A percentile compares a stretch with the other conserved stretches of the same genome.
Conservation (phyloP, 108 stramenopile species). For the Nannochloropsis oceanica region DNA sequence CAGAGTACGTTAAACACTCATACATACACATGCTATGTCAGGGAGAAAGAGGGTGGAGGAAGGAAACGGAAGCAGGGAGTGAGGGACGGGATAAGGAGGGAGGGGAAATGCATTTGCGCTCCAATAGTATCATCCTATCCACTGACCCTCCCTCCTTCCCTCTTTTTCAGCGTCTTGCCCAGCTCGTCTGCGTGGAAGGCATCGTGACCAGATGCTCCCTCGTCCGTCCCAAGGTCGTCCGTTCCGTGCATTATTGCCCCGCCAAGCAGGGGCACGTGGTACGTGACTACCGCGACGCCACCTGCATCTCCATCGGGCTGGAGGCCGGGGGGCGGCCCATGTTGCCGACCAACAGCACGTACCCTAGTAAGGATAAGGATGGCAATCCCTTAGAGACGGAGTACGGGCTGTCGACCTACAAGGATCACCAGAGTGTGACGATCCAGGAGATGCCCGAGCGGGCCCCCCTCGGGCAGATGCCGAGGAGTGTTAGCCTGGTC, state of each 20-base stretch:
- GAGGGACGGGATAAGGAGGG: neutral
- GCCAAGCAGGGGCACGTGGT: slow-evolving; percentile 54
- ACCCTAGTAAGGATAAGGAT: slow-evolving; percentile 76
- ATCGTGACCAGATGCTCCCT: slow-evolving; percentile 91
- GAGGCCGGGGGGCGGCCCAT: slow-evolving; percentile 47
- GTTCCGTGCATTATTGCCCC: slow-evolving; percentile 89
- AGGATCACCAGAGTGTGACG: slow-evolving; percentile 89
- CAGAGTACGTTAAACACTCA: neutral
- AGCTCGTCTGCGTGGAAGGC: slow-evolving; percentile 81
- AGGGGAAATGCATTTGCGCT: neutral
- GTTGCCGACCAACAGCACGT: slow-evolving; percentile 55
- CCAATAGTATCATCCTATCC: neutral
- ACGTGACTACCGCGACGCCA: slow-evolving; percentile 83
- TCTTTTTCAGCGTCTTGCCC: slow-evolving; percentile 1
- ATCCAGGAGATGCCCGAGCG: slow-evolving; percentile 86
- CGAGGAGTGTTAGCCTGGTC: slow-evolving; percentile 43
- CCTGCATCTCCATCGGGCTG: slow-evolving; percentile 78
- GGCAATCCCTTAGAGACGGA: slow-evolving; percentile 86
- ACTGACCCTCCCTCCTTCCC: slow-evolving; percentile 32
- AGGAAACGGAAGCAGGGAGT: neutral
- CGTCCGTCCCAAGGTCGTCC: slow-evolving; percentile 90
- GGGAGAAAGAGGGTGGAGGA: neutral
- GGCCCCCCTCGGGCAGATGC: slow-evolving; percentile 95
- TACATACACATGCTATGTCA: neutral
- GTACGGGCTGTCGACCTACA: slow-evolving; percentile 78